These are phyloP conservation scores for Mycena vitilis DNA, from an alignment of 768 basidiomycete species.

Conservation along the genomic window DNA sequence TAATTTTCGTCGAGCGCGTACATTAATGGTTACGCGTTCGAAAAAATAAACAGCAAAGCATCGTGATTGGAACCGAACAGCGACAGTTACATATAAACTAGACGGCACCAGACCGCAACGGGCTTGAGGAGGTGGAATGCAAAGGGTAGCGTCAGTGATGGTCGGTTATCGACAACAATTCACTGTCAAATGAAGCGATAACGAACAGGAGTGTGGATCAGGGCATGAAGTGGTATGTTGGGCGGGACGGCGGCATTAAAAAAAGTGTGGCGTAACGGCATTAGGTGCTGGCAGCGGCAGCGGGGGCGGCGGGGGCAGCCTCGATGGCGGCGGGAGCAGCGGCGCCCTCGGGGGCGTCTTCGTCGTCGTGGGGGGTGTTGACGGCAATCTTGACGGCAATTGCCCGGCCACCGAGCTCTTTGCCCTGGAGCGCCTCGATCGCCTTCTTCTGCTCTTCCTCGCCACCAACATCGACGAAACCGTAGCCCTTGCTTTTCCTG, in stretches of 20 bases:
- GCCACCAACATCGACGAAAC: slow-evolving; percentile 94
- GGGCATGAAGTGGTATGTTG: slow-evolving; percentile 36
- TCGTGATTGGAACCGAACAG: slow-evolving; percentile 38
- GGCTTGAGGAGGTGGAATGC: slow-evolving; percentile 44
- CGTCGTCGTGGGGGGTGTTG: slow-evolving; percentile 77
- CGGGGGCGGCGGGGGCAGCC: slow-evolving; percentile 34
- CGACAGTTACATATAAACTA: slow-evolving; percentile 45
- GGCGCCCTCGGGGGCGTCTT: slow-evolving; percentile 47
- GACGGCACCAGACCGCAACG: slow-evolving; percentile 62
- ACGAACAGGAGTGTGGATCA: slow-evolving; percentile 47
- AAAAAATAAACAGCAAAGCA: slow-evolving; percentile 31
- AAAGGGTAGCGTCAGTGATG: slow-evolving; percentile 36
- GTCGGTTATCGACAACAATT: slow-evolving; percentile 41
- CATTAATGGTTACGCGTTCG: not conserved
- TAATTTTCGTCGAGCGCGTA: slow-evolving; percentile 14
- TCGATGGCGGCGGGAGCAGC: slow-evolving; percentile 41
- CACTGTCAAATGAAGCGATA: slow-evolving; percentile 47
- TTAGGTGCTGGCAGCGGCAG: slow-evolving; percentile 39
- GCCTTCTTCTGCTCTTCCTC: slow-evolving; percentile 94
- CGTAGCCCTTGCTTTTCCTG: slow-evolving; percentile 95
- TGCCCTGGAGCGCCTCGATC: slow-evolving; percentile 86
- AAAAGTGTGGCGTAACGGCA: slow-evolving; percentile 34
- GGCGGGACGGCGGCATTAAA: slow-evolving; percentile 31
- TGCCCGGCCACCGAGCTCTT: slow-evolving; percentile 85
- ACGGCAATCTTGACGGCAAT: slow-evolving; percentile 97